These are phyloP conservation scores for Sarocladium kiliense DNA, from an alignment of 2,329 filamentous ascomycete genomes.

Conservation along the genomic window DNA sequence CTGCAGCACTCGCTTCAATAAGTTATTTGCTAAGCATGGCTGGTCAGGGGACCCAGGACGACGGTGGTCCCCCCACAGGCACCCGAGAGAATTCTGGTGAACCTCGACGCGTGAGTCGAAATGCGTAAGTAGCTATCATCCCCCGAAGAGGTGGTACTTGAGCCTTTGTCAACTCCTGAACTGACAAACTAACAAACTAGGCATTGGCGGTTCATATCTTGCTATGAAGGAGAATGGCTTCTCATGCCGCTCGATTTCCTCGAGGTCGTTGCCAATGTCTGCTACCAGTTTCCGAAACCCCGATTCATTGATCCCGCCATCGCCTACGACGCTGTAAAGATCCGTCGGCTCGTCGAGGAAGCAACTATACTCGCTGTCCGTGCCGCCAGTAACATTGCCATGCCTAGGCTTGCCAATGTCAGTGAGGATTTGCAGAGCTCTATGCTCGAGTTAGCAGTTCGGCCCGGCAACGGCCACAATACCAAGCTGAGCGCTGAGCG, in stretches of 20 bases:
- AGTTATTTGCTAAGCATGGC: no score
- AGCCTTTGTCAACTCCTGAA: not conserved
- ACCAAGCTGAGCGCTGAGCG: conserved; percentile 70
- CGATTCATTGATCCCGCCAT: conserved; percentile 73
- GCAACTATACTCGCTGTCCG: conserved; percentile 73
- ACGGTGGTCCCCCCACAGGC: no score
- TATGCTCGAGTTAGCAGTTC: conserved; percentile 14
- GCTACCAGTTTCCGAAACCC: conserved; percentile 71
- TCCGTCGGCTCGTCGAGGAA: conserved; percentile 73
- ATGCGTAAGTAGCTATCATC: not conserved
- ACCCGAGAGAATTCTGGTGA: no score
- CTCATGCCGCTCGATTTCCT: conserved; percentile 74
- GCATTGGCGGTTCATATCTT: conserved; percentile 81
- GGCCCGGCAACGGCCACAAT: conserved; percentile 48
- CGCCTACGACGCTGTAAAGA: conserved; percentile 81
- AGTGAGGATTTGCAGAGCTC: conserved; percentile 28
- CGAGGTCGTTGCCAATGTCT: conserved; percentile 72
- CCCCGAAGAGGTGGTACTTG: no score
- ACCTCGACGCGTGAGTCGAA: not conserved
- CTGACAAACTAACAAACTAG: conserved; percentile 35
- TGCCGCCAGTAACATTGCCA: conserved; percentile 67
- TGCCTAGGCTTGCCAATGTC: conserved; percentile 55
- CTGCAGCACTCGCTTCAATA: no score
- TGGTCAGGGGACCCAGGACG: no score
- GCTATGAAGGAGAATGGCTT: conserved; percentile 79